A percentile compares a stretch with the other conserved stretches of the same genome.
Evolutionary conservation across 129 eudicot species (phyloP).

Genomic region (Tanacetum coccineum): DNA sequence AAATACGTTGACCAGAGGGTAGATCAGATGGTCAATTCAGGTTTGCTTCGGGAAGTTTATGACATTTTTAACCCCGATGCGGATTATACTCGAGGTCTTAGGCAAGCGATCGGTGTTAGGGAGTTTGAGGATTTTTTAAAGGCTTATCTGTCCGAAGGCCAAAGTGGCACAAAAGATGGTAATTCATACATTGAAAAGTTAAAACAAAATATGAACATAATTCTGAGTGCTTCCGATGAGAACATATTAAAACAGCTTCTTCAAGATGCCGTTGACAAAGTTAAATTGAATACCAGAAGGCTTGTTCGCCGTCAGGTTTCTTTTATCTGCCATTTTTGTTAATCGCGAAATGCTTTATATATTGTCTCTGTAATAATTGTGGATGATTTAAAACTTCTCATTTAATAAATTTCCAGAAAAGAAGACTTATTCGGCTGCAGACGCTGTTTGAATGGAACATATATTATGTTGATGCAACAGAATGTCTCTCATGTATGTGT

Average conservation of each 20-base stretch:
- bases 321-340: slow-evolving; percentile 4
- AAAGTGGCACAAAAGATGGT: slow-evolving; percentile 13
- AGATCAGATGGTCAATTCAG: slow-evolving; percentile 67
- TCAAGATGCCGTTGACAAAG: slow-evolving; percentile 57
- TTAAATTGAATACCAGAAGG: slow-evolving; percentile 77
- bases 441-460: slow-evolving; percentile 86
- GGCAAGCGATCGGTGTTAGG: slow-evolving; percentile 93
- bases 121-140: slow-evolving; percentile 75
- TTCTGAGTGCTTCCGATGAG: slow-evolving; percentile 35
- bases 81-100: slow-evolving; percentile 83
- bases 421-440: slow-evolving; percentile 73
- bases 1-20: slow-evolving; percentile 78
- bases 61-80: slow-evolving; percentile 66
- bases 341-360: background rate
- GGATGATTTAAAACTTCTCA: background rate
- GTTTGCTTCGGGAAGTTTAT: slow-evolving; percentile 70
- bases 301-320: slow-evolving; percentile 92
- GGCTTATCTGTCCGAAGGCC: slow-evolving; percentile 37
- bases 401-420: slow-evolving; percentile 43
- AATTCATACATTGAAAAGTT: slow-evolving; percentile 13
- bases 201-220: slow-evolving; percentile 39
- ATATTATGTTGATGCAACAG: slow-evolving; percentile 79
- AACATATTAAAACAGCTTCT: slow-evolving; percentile 37
- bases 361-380: slow-evolving; percentile 11
- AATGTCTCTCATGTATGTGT: slow-evolving; percentile 58